Evolutionary conservation across 495 filamentous ascomycete genomes (phyloP), one percentile per base, ranked within the genome.

Genomic region (Penicillium dipodomyicola): DNA sequence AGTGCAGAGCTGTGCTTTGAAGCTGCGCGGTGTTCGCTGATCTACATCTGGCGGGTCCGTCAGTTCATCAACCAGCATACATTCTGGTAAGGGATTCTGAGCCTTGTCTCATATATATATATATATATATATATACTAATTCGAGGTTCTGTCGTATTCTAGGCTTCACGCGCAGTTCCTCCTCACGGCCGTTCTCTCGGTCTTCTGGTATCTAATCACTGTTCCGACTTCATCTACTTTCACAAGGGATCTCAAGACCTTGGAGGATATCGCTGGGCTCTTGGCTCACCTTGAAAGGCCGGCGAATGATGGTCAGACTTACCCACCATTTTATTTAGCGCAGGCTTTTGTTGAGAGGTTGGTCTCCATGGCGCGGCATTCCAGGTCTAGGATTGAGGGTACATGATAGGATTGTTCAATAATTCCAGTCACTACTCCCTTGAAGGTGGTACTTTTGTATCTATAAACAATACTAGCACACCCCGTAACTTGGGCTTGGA

Each of bases 101-200:
- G 25, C 29, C 19, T 11, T 30, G 8, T 27, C 23, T 0, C 10
- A 12, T 2, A 4, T 5, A 32, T 27, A 4, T 29, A 23, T 29
- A 0, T 15, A 12, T 2, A 4, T 5, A 32, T 27, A 4, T 29
- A 23, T 29, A 33, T 56, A 37, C 41, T 44, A 17, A 51, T 22
- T 12, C 11, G 2, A 3, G 12, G 14, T 17, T 30, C 8, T 30
- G 9, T 40, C 48, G 20, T 14, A 6, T 12, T 4, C 42, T 50
- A 70, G 67, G 67, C 54, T 70, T 19, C 62, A 70, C 33, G 64
- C 67, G 14, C 62, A 70, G 29, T 67, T 64, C 12, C 27, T 67
- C 9, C 49, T 70, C 0, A 56, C 67, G 0, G 59, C 67, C 35
- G 53, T 65, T 27, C 11, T 65, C 15, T 62, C 62, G 0, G 50